A percentile compares a stretch with the other conserved stretches of the same genome.
Evolutionary conservation across 306 rosid species (phyloP).

Genomic region (Quercus alba): DNA sequence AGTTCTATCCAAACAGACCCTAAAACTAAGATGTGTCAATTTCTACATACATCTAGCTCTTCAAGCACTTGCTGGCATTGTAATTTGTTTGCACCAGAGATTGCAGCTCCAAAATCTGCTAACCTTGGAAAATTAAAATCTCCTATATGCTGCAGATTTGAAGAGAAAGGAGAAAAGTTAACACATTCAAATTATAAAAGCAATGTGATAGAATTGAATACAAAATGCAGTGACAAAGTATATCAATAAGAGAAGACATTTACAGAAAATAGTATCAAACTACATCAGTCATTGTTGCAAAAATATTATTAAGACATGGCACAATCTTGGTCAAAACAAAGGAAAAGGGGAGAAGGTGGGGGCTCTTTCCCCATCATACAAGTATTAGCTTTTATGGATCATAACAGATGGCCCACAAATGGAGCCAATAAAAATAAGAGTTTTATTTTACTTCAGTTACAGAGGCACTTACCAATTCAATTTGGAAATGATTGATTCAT

Average conservation of each 20-base stretch:
- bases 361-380: not conserved
- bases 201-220: not conserved
- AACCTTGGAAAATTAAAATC: conserved; percentile 94
- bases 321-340: not conserved
- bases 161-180: conserved; percentile 18
- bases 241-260: conserved; percentile 3
- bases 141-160: conserved; percentile 84
- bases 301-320: not conserved
- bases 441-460: not conserved
- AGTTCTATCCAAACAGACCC: too few species aligned
- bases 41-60: conserved; percentile 87
- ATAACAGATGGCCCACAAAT: not conserved
- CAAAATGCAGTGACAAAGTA: not conserved
- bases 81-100: conserved; percentile 97
- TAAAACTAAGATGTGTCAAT: not conserved
- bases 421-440: not conserved
- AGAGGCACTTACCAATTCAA: not conserved
- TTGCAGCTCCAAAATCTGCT: conserved; percentile 99
- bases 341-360: not conserved
- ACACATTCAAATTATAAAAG: conserved; percentile 1
- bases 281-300: not conserved
- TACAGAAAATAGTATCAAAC: not conserved
- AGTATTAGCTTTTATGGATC: not conserved
- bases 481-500: not conserved
- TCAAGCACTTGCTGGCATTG: conserved; percentile 97